Base-by-base conservation (phyloP, 352 stramenopile genomes). In the Hyaloperonospora brassicae region DNA sequence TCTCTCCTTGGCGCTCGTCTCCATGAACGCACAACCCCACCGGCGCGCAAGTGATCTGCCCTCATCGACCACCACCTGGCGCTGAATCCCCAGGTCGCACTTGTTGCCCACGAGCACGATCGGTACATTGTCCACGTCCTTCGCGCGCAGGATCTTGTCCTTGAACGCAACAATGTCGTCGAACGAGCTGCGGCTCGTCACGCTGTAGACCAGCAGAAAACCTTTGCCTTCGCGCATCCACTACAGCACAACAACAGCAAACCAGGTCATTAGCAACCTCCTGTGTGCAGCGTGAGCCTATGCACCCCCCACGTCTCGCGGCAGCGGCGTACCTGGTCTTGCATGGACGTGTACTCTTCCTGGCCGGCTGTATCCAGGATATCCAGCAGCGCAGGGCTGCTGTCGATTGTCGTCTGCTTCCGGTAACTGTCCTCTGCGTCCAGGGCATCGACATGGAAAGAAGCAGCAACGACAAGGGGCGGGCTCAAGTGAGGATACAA, bases 211-310 rank as follows among this genome's bases (percentile, higher is more conserved):
- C 11, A 96, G 62, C 53, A 96, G 31, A 50, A 96, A 96, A 55
- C 85, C 86, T 64, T 96, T 94, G 59, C 86, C 86, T 65, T 95
- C 87, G 44, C 86, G 84, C 86, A 96, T 96, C 83, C 87, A 96
- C 78, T 94, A 43, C n/a, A 14, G 42, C n/a, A 39, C 5, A 57
- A 50, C 4, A 41, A 10, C 23, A 39, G 30, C 35, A 42, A 47
- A 8, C 3, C 17, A 17, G 14, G 7, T 13, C n/a, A 17, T 47
- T 38, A 54, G n/a, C 14, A 10, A 40, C 31, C 24, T 23, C 6
- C 45, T 25, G 52, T 12, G 13, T 46, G 23, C 45, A 24, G 52
- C 9, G 13, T 46, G 23, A 9, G 27, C 0, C 27, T 34, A 9
- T 36, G 10, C 9, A 24, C 6, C 8, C 14, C 6, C 8, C 14